Evolutionary conservation across 768 basidiomycete genomes (phyloP), one percentile per base, ranked within the genome.

Genomic region (Tephrocybe sp.): DNA sequence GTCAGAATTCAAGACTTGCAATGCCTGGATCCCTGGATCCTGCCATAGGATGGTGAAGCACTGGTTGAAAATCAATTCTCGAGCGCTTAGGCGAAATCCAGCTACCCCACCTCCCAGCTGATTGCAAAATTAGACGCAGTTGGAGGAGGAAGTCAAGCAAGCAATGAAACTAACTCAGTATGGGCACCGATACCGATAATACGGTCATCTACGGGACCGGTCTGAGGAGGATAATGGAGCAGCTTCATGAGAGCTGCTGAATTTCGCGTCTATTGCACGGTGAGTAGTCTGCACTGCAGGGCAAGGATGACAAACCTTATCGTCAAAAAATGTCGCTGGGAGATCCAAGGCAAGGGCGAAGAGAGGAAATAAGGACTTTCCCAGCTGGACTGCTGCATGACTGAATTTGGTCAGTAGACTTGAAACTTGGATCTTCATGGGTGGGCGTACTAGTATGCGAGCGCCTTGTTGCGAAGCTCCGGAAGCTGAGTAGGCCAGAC

Each of bases 41-140:
- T 93, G 85, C 81, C 85, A 90, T 1, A 97, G 78, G 32, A 96
- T 88, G 0, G 90, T 91, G 69, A 92, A 90, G 65, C 86, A 87
- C 84, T 89, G 59, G 49, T 59, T 15, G 48, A 51, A 21, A 21
- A 28, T 45, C 44, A 58, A 32, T 25, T 10, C 3, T 37, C 17
- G 10, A 32, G 18, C 18, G 34, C 34, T 32, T 56, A 20, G n/a
- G 30, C 37, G 20, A 14, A 45, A 23, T 11, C 12, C 30, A 6
- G 28, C 18, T 1, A 20, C 39, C 63, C 60, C 57, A 78, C 80
- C 73, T 81, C 79, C 65, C 78, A 81, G 60, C 83, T 83, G 47
- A 42, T 25, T 1, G 4, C 15, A 42, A 1, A 18, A 48, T 51
- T 11, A 54, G 20, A 15, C 37, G n/a, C n/a, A n/a, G n/a, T n/a